A percentile compares a stretch with the other conserved stretches of the same genome.
phyloP scores from a whole-genome alignment of 805 yeast genomes.

The Yarrowia hollandica region DNA sequence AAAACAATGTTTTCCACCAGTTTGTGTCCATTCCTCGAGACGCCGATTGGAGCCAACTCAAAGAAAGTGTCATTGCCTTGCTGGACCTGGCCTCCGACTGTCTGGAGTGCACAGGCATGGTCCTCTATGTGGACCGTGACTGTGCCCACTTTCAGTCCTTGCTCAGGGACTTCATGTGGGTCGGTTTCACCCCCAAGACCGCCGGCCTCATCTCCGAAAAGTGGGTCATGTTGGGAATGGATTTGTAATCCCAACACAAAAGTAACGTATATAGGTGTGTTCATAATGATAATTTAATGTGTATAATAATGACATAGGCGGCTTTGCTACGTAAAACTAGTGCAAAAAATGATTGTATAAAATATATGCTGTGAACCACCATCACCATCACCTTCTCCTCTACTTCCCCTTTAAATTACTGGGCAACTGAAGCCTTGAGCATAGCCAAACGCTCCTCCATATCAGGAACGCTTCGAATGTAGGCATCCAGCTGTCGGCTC shows the following conservation, averaged over 20 bases:
- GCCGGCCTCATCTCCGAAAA: slow-evolving; percentile 19
- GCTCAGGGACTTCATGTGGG: slow-evolving; percentile 28
- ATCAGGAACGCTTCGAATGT: slow-evolving; percentile 67
- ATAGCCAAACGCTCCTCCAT: slow-evolving; percentile 66
- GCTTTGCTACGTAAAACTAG: neutral
- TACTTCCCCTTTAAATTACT: neutral
- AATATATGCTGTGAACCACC: slow-evolving; percentile 24
- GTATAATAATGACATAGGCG: neutral
- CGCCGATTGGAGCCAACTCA: slow-evolving; percentile 24
- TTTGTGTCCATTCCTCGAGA: slow-evolving; percentile 23
- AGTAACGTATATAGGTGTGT: too few relatives aligned
- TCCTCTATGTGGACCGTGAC: slow-evolving; percentile 15
- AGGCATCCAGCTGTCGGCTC: slow-evolving; percentile 65
- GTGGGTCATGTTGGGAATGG: slow-evolving; percentile 27
- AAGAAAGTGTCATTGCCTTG: slow-evolving; percentile 20
- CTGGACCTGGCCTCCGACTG: slow-evolving; percentile 28
- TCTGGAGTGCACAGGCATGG: slow-evolving; percentile 25
- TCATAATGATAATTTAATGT: neutral
- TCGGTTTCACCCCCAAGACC: slow-evolving; percentile 23
- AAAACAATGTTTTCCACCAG: slow-evolving; percentile 24
- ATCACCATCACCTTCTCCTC: neutral
- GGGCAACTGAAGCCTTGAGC: slow-evolving; percentile 41
- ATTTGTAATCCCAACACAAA: slow-evolving; percentile 4
- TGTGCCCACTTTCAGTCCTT: slow-evolving; percentile 9
- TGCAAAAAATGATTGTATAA: slow-evolving; percentile 18